Base-by-base conservation (phyloP, 2,329 filamentous ascomycete species). In the Metarhizium brunneum region DNA sequence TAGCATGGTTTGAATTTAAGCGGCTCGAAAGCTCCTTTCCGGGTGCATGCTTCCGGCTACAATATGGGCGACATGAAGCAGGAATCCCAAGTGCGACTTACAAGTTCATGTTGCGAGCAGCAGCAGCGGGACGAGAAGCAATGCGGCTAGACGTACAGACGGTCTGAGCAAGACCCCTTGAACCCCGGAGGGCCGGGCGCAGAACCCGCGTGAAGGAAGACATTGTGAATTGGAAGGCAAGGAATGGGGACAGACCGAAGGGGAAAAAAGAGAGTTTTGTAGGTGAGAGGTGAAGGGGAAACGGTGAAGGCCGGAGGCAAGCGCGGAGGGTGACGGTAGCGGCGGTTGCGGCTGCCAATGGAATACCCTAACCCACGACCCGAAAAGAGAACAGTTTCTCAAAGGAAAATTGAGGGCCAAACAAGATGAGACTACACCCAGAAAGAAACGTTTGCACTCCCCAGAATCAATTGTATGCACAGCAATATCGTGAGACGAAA, bases 171-270 rank as follows among this genome's bases (percentile, higher is more conserved):
- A 72, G 65, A 52, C 63, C 65, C 58, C 72, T 69, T 61, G 76
- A 71, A 63, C 72, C 73, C 59, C 75, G 74, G 58, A 82, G 64
- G 36, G 74, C 77, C 57, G 80, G 80, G 60, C 79, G 74, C 59
- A 83, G 62, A 30, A 73, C 73, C 68, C 79, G 72, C 55, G 76
- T 71, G 56, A 82, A 69, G 30, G 77, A 78, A 56, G 76, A 79
- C 71, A 69, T 69, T 64, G 67, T 69, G 35, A 52, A 36, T 35
- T 47, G 8, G 29, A 10, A 6, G 38, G 47, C 5, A 38, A 51
- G 32, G 36, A 25, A 51, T 5, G 25, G 14, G 29, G 32, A 47
- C 29, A 18, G 20, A n/a, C 32, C 32, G 32, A 35, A 35, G 32
- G 32, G 16, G 4, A 32, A 51, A 36, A 50, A 50, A 30, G 13